phyloP scores from a whole-genome alignment of 2,329 filamentous ascomycete species.

The Chaetoscypha palmicola region DNA sequence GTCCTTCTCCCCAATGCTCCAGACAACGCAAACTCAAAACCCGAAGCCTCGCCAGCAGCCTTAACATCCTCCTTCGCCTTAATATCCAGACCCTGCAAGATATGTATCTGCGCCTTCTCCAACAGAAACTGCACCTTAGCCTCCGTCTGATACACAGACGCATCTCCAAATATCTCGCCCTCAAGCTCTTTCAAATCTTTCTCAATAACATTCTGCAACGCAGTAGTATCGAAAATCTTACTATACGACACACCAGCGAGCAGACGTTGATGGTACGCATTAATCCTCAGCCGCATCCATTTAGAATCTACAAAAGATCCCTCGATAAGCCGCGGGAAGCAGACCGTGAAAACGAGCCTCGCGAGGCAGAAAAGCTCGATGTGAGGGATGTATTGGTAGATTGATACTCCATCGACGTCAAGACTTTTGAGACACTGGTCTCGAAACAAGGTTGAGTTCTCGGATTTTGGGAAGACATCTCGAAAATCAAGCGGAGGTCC shows the following conservation, averaged over 20 bases:
- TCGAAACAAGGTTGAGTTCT: constrained; percentile 28
- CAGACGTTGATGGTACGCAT: constrained; percentile 65
- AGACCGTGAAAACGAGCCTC: constrained; percentile 38
- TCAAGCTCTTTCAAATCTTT: constrained; percentile 46
- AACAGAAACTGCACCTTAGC: constrained; percentile 66
- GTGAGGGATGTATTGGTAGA: constrained; percentile 76
- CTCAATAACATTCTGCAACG: constrained; percentile 54
- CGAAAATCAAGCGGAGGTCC: constrained; percentile 64
- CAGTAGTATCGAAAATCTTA: constrained; percentile 47
- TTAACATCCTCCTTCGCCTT: constrained; percentile 67
- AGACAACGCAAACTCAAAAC: constrained; percentile 74
- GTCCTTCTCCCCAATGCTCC: constrained; percentile 83
- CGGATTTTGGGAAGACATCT: constrained; percentile 33
- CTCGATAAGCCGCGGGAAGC: constrained; percentile 26
- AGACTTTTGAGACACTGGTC: constrained; percentile 61
- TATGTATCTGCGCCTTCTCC: constrained; percentile 76
- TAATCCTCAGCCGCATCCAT: constrained; percentile 56
- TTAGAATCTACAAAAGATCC: constrained; percentile 23
- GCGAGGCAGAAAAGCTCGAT: constrained; percentile 80
- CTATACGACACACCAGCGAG: constrained; percentile 34
- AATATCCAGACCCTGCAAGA: constrained; percentile 73
- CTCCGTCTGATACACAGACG: constrained; percentile 36
- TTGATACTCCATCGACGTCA: constrained; percentile 75
- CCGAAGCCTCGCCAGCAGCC: constrained; percentile 57
- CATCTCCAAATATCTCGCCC: constrained; percentile 34